Percentiles rank a stretch among this genome's conserved stretches.
Evolutionary conservation across 108 stramenopile genomes (phyloP).

Genomic region (Skeletonema costatum): DNA sequence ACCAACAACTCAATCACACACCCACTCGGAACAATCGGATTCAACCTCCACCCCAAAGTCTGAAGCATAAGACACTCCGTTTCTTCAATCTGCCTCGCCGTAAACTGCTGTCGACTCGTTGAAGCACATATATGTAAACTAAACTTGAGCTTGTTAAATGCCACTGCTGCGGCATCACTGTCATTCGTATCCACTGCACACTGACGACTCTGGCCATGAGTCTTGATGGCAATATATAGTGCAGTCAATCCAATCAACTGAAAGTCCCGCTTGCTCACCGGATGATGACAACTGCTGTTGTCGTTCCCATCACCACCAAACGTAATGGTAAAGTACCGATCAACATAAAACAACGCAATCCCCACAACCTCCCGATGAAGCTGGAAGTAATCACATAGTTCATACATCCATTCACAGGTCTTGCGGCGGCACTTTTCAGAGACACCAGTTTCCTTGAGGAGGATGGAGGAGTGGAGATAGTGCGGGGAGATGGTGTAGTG

Average conservation of each 20-base stretch:
- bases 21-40: slow-evolving; percentile 45
- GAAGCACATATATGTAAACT: slow-evolving; percentile 37
- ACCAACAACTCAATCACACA: slow-evolving; percentile 31
- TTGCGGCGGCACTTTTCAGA: slow-evolving; percentile 68
- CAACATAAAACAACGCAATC: slow-evolving; percentile 73
- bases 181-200: neutral
- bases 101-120: slow-evolving; percentile 43
- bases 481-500: slow-evolving; percentile 30
- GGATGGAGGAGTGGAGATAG: slow-evolving; percentile 36
- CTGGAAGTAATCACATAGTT: slow-evolving; percentile 82
- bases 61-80: slow-evolving; percentile 19
- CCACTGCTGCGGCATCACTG: neutral
- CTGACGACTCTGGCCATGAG: slow-evolving; percentile 47
- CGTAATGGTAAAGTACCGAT: slow-evolving; percentile 55
- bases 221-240: slow-evolving; percentile 79
- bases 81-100: slow-evolving; percentile 19
- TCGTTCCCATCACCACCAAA: slow-evolving; percentile 7
- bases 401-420: slow-evolving; percentile 87
- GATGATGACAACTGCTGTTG: neutral
- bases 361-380: slow-evolving; percentile 75
- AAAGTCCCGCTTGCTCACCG: slow-evolving; percentile 31
- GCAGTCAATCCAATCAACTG: slow-evolving; percentile 82
- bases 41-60: slow-evolving; percentile 38
- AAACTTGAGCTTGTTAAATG: slow-evolving; percentile 30
- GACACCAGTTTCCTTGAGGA: slow-evolving; percentile 26